Conservation (phyloP, 179 eudicot genomes). For the Heliamphora pulchella region DNA sequence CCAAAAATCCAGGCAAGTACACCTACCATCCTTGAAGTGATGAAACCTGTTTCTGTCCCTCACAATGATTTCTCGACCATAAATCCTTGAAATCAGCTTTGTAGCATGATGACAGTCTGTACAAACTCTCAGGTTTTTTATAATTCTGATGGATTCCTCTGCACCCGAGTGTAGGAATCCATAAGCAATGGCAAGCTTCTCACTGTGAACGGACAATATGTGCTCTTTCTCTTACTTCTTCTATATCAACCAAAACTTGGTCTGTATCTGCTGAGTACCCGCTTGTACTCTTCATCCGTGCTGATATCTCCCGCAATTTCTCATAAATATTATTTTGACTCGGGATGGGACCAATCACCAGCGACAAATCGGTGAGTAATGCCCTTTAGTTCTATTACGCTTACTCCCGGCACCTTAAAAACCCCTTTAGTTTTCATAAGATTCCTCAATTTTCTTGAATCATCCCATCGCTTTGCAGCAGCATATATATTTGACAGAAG, state of each 20-base stretch:
- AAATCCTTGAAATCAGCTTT: conserved; percentile 28
- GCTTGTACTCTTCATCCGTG: conserved; percentile 10
- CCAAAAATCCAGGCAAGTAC: conserved; percentile 36
- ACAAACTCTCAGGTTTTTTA: conserved; percentile 25
- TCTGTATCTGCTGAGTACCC: conserved; percentile 21
- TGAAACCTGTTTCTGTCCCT: conserved; percentile 33
- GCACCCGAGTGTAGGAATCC: conserved; percentile 18
- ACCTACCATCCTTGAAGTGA: conserved; percentile 30
- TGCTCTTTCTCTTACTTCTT: conserved; percentile 26
- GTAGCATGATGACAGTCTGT: conserved; percentile 24
- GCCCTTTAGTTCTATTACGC: conserved; percentile 30
- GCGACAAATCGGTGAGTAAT: conserved; percentile 22
- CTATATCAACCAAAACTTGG: conserved; percentile 17
- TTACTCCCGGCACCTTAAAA: conserved; percentile 31
- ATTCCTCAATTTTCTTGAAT: conserved; percentile 26
- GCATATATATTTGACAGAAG: conserved; percentile 35
- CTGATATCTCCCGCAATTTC: conserved; percentile 20
- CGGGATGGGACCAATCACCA: conserved; percentile 24
- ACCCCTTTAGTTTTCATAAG: conserved; percentile 29
- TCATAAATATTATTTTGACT: conserved; percentile 16
- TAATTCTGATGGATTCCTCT: conserved; percentile 19
- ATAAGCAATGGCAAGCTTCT: conserved; percentile 26
- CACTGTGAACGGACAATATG: conserved; percentile 22
- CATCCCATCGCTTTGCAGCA: conserved; percentile 33
- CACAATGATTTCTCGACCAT: conserved; percentile 28